Evolutionary conservation across 164 flowering plant genomes (phyloP), one percentile per base, ranked within the genome.

Genomic region (Hamamelis virginiana): DNA sequence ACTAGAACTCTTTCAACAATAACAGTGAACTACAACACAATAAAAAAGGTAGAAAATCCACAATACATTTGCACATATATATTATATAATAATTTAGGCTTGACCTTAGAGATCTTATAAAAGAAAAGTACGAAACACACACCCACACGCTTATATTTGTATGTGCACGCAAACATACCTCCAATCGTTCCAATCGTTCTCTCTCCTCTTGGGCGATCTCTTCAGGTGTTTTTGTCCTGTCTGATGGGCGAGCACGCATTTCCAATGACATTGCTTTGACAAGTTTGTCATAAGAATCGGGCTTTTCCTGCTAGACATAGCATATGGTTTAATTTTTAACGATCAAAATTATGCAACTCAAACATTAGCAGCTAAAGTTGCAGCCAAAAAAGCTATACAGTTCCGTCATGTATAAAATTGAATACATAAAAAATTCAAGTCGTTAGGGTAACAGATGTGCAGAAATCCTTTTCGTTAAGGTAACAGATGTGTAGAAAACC

Each of bases 191-290:
- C 33, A 93, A 82, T n/a, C 84, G 82, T 65, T 91, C 97, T 76
- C 81, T 86, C 79, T 96, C 96, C 77, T 89, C 97, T 69, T 93
- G 94, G 9, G 96, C 98, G 65, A 90, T 80, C 80, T 96, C 99
- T 74, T 96, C 99, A 50, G 89, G 87, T 48, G 97, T 84, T 80
- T 90, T 96, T 73, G 85, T 89, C 77, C 94, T 77, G 70, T 93
- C 93, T 27, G 98, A 88, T 53, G 96, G 94, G 1, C 84, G 89
- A 75, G 94, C 97, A 69, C 97, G 92, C 75, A 81, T 81, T 56
- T 96, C 99, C 71, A 86, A 59, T 64, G 60, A 77, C 96, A 96
- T 88, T 77, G 73, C 84, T 67, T 80, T 83, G 5, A 88, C 84
- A 69, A 88, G 83, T 75, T 82, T 87, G 74, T 91, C 94, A 72